phyloP scores from a whole-genome alignment of 2,329 filamentous ascomycete species.

The Zopfia rhizophila region DNA sequence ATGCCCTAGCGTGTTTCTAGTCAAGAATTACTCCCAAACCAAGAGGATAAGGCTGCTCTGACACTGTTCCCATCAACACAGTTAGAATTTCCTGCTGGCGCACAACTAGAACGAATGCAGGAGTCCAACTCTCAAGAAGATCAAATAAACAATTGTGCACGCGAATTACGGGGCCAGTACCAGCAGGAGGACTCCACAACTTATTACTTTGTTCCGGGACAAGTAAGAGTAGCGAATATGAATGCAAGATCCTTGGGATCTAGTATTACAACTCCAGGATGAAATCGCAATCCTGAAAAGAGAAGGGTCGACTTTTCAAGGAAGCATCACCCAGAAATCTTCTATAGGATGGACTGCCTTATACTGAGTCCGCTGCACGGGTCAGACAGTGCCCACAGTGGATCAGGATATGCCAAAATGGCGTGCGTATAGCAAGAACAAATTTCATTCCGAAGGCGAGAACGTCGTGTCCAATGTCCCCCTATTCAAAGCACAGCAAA shows the following conservation, averaged over 20 bases:
- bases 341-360: neutral
- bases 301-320: neutral
- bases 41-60: too few species aligned
- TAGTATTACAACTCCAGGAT: neutral
- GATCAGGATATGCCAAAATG: neutral
- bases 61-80: too few species aligned
- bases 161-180: too few species aligned
- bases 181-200: too few species aligned
- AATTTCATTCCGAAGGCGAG: neutral
- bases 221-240: too few species aligned
- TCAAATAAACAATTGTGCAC: too few species aligned
- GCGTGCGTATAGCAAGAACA: neutral
- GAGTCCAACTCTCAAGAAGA: too few species aligned
- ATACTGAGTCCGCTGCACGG: neutral
- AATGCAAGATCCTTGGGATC: neutral
- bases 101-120: too few species aligned
- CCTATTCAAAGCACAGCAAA: neutral
- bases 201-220: too few species aligned
- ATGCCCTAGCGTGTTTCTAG: too few species aligned
- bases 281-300: neutral
- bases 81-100: too few species aligned
- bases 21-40: too few species aligned
- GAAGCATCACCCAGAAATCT: neutral
- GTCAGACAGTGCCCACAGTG: neutral
- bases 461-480: neutral